A percentile compares a stretch with the other conserved stretches of the same genome.
These are phyloP conservation scores for Solanum chilense DNA, from an alignment of 257 asterid genomes.

Conservation along the genomic window DNA sequence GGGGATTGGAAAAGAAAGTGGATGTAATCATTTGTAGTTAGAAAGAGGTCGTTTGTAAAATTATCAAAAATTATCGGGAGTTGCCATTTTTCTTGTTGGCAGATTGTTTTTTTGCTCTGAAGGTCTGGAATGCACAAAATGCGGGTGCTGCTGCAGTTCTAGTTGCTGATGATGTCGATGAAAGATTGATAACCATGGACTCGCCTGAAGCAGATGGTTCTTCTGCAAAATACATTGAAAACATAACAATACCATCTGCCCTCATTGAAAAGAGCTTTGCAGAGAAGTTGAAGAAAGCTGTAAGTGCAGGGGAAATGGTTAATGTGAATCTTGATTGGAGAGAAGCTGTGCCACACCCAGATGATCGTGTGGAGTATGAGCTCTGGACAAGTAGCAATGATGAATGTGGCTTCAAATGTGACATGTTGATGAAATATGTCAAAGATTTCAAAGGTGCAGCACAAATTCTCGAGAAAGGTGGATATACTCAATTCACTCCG, in stretches of 20 bases:
- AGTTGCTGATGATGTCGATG: slow-evolving; percentile 65
- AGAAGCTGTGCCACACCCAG: slow-evolving; percentile 98
- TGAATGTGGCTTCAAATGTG: slow-evolving; percentile 87
- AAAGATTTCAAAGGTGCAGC: slow-evolving; percentile 93
- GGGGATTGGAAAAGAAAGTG: background rate
- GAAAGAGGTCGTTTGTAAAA: background rate
- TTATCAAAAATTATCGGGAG: background rate
- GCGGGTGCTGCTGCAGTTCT: slow-evolving; percentile 96
- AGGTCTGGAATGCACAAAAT: slow-evolving; percentile 95
- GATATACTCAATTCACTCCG: slow-evolving; percentile 88
- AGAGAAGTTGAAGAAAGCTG: slow-evolving; percentile 60
- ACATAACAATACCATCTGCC: slow-evolving; percentile 91
- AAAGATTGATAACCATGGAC: slow-evolving; percentile 84
- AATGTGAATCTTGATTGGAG: slow-evolving; percentile 96
- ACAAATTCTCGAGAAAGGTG: slow-evolving; percentile 87
- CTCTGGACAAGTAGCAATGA: slow-evolving; percentile 96
- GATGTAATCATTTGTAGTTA: background rate
- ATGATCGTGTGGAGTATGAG: slow-evolving; percentile 95
- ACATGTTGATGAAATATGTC: slow-evolving; percentile 80
- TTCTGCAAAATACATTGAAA: slow-evolving; percentile 47
- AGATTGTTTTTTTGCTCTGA: slow-evolving; percentile 87
- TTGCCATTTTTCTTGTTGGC: slow-evolving; percentile 14
- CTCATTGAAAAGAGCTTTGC: slow-evolving; percentile 52
- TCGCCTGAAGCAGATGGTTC: slow-evolving; percentile 64
- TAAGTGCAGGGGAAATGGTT: slow-evolving; percentile 61